Evolutionary conservation across 495 filamentous ascomycete species (phyloP).

Genomic region (Hypoxylon trugodes): DNA sequence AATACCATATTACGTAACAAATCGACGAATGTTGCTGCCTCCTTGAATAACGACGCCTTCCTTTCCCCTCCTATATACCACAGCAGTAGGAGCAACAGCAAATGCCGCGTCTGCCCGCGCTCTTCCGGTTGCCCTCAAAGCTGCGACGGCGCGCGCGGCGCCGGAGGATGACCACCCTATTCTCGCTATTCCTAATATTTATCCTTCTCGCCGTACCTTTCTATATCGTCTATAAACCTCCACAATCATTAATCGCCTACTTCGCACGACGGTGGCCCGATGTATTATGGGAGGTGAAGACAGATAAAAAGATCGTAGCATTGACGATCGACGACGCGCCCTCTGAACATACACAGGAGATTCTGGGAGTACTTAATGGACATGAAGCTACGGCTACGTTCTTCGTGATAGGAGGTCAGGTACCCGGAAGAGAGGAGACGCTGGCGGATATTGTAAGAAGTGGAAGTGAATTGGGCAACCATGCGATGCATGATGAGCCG

Average conservation of each 20-base stretch:
- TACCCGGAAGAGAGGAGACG: constrained; percentile 64
- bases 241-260: constrained; percentile 68
- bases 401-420: constrained; percentile 81
- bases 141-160: constrained; percentile 64
- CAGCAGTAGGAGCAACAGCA: no score
- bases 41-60: neutral
- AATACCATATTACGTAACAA: no score
- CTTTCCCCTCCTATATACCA: neutral
- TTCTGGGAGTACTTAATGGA: constrained; percentile 68
- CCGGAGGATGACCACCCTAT: constrained; percentile 62
- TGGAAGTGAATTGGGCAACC: constrained; percentile 81
- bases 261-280: constrained; percentile 76
- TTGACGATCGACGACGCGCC: constrained; percentile 89
- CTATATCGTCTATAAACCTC: constrained; percentile 78
- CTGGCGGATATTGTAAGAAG: constrained; percentile 67
- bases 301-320: constrained; percentile 69
- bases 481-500: constrained; percentile 86
- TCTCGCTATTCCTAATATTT: constrained; percentile 58
- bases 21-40: constrained; percentile 25
- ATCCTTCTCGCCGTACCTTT: constrained; percentile 63
- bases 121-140: constrained; percentile 60
- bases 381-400: constrained; percentile 74
- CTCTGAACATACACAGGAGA: constrained; percentile 73
- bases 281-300: constrained; percentile 73
- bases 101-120: constrained; percentile 49